Base-by-base conservation (phyloP, 352 stramenopile species). In the Globisporangium spiculum region DNA sequence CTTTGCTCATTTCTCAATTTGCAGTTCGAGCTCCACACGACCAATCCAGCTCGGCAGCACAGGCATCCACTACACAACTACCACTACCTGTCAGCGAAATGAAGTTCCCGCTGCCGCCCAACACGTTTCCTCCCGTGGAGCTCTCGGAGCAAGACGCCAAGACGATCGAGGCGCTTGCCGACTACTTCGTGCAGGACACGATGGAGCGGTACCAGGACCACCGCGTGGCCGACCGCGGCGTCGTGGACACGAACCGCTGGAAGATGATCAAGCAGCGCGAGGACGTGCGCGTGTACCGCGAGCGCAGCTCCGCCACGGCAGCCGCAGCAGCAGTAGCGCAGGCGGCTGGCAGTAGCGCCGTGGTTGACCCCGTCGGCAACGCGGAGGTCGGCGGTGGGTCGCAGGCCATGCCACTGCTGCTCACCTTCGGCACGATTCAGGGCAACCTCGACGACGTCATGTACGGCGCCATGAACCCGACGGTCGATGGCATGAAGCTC, bases 361-460 rank as follows among this genome's bases (percentile, higher is more conserved):
- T 44, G 6, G 54, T 41, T 3, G 54, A 60, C 16, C 34, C 54
- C 10, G 26, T 26, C 1, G 36, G 54, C 54, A 44, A 38, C 16
- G 34, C 54, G 54, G 38, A 48, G 14, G 14, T 48, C 12, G 34
- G 26, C 18, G 27, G 36, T 8, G 54, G 36, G 7, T 38, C 54
- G 27, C 22, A 26, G 38, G 36, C 34, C 16, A 50, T 63, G 63
- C 65, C 72, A 5, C 61, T 63, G 0, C 52, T 82, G 27, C 73
- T 80, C 30, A 68, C 74, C 7, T 60, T 78, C 24, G 76, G 76
- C 24, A 65, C 67, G 27, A 68, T 83, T 20, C 22, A 74, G 9
- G 82, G 74, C 22, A 73, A 67, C 1, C 71, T 92, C 1, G 75
- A 89, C 52, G 81, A 90, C 69, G 72, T 88, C 48, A 76, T 89